A percentile compares a stretch with the other conserved stretches of the same genome.
These are phyloP conservation scores for Clavispora fructus DNA, from an alignment of 805 yeast species.

Conservation along the genomic window DNA sequence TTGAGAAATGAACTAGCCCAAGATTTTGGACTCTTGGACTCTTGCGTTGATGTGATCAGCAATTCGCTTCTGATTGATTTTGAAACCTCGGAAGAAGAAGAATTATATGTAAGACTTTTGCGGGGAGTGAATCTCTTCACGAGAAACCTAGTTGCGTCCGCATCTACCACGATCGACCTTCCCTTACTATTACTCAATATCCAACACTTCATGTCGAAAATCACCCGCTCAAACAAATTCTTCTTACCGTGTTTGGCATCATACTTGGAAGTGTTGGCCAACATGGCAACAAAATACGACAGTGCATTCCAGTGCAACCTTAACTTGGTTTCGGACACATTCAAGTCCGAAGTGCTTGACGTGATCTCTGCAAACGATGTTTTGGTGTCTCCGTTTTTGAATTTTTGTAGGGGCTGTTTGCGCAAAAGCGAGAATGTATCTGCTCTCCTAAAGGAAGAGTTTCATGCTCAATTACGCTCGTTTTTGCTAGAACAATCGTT, in stretches of 20 bases:
- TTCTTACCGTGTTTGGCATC: slow-evolving; percentile 8
- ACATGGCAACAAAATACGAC: slow-evolving; percentile 3
- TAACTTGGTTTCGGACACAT: slow-evolving; percentile 1
- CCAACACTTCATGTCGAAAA: slow-evolving; percentile 3
- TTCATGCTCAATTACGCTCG: slow-evolving; percentile 1
- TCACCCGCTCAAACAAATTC: background rate
- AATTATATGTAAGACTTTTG: slow-evolving; percentile 25
- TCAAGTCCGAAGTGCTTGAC: slow-evolving; percentile 1
- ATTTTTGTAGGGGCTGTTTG: slow-evolving; percentile 3
- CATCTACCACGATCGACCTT: slow-evolving; percentile 7
- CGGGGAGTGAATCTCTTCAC: slow-evolving; percentile 47
- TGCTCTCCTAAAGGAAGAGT: background rate
- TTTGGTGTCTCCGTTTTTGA: slow-evolving; percentile 6
- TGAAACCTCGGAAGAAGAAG: background rate
- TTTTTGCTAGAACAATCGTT: background rate
- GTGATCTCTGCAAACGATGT: background rate
- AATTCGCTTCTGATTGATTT: slow-evolving; percentile 6
- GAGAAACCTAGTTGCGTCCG: slow-evolving; percentile 38
- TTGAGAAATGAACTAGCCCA: slow-evolving; percentile 3
- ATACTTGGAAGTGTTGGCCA: slow-evolving; percentile 12
- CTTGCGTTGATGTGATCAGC: slow-evolving; percentile 5
- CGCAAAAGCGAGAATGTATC: background rate
- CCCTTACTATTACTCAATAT: slow-evolving; percentile 6
- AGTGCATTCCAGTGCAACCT: background rate
- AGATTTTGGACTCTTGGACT: slow-evolving; percentile 2